Evolutionary conservation across 495 filamentous ascomycete genomes (phyloP).

Genomic region (Baudoinia panamericana): DNA sequence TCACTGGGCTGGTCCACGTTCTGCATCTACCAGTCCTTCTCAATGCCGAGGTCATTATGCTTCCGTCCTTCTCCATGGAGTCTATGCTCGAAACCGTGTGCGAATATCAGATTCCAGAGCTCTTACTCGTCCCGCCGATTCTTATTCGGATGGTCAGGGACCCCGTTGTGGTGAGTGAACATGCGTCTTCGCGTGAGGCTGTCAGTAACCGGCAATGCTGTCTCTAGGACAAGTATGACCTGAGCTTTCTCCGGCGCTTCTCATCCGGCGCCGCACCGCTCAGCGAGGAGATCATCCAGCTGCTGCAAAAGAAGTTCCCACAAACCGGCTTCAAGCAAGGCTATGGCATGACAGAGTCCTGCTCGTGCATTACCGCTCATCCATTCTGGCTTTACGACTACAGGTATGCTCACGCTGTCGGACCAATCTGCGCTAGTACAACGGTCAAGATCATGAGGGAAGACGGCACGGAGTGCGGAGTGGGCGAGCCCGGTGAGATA

Average conservation of each 20-base stretch:
- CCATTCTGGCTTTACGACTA: constrained; percentile 40
- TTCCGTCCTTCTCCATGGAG: constrained; percentile 45
- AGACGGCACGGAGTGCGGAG: constrained; percentile 34
- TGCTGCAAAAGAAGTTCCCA: constrained; percentile 44
- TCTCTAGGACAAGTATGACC: constrained; percentile 48
- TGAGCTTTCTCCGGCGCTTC: constrained; percentile 40
- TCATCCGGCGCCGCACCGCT: constrained; percentile 52
- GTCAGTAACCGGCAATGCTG: too few species aligned
- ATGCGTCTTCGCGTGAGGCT: too few species aligned
- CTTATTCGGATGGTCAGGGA: constrained; percentile 54
- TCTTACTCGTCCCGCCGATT: constrained; percentile 58
- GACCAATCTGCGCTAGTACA: constrained; percentile 45
- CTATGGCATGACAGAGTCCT: constrained; percentile 60
- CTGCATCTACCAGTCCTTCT: constrained; percentile 46
- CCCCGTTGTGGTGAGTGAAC: constrained; percentile 46
- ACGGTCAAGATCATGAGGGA: constrained; percentile 48
- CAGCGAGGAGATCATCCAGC: constrained; percentile 46
- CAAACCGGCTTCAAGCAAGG: constrained; percentile 51
- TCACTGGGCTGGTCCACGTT: constrained; percentile 45
- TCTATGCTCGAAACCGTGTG: constrained; percentile 41
- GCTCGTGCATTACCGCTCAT: constrained; percentile 48
- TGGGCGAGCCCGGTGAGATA: constrained; percentile 48
- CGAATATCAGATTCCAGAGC: constrained; percentile 41
- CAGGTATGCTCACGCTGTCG: constrained; percentile 45
- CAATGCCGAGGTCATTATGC: constrained; percentile 46